A percentile compares a stretch with the other conserved stretches of the same genome.
Conservation (phyloP, 23 red algal species). For the Gracilaria gracilis region DNA sequence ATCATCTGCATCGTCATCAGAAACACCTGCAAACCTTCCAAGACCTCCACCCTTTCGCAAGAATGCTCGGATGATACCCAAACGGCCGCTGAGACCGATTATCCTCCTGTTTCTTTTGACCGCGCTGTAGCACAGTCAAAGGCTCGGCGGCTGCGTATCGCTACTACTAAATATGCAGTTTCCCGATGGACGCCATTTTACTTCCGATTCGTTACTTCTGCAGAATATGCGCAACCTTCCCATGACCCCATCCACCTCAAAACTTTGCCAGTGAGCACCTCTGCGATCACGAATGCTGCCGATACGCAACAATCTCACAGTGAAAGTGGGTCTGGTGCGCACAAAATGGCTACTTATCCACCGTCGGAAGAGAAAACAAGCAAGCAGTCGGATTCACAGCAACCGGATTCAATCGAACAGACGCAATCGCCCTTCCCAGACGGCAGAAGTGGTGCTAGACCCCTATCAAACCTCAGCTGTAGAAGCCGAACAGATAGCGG, state of each 20-base stretch:
- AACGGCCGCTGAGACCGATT: background rate
- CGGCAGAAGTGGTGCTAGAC: conserved; percentile 9
- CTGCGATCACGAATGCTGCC: background rate
- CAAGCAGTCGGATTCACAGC: no score
- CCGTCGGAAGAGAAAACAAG: background rate
- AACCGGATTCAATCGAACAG: background rate
- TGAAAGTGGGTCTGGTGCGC: background rate
- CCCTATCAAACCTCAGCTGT: conserved; percentile 41
- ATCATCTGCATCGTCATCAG: background rate
- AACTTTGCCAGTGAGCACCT: background rate
- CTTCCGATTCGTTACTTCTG: background rate
- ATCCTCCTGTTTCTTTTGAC: background rate
- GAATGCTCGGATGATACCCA: background rate
- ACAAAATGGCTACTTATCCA: background rate
- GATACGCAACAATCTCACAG: background rate
- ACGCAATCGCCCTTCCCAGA: background rate
- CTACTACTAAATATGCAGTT: background rate
- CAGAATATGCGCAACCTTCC: background rate
- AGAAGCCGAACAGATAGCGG: conserved; percentile 6
- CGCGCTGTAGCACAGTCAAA: background rate
- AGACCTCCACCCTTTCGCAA: background rate
- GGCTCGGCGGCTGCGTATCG: background rate
- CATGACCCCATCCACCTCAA: background rate
- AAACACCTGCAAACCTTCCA: background rate
- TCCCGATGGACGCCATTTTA: background rate